These are phyloP conservation scores for Phaeosphaeria sp. DNA, from an alignment of 2,329 filamentous ascomycete species.

Conservation along the genomic window DNA sequence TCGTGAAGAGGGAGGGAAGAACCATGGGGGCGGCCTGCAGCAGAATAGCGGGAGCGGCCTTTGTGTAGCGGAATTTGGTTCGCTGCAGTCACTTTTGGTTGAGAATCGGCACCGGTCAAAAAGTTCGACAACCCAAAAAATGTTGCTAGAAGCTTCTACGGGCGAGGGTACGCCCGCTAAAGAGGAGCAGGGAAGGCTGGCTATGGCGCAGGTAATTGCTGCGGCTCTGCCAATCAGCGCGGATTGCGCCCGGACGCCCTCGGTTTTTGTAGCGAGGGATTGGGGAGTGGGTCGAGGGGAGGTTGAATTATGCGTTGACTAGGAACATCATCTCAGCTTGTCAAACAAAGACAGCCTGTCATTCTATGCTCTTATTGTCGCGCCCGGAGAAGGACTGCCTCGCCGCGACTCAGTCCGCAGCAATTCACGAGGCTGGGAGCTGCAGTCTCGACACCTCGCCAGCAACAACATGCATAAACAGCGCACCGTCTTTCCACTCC, in stretches of 20 bases:
- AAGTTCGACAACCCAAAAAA: conserved; percentile 28
- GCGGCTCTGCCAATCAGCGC: not conserved
- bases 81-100: conserved; percentile 38
- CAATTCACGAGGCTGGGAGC: conserved; percentile 32
- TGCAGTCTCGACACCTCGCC: conserved; percentile 34
- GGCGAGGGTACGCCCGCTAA: conserved; percentile 24
- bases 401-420: conserved; percentile 17
- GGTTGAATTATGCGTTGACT: too few species aligned
- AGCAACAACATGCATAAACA: conserved; percentile 26
- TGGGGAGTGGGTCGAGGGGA: not conserved
- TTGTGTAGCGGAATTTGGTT: conserved; percentile 37
- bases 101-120: conserved; percentile 32
- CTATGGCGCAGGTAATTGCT: conserved; percentile 10
- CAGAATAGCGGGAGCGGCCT: conserved; percentile 20
- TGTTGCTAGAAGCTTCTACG: conserved; percentile 45
- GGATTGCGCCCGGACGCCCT: not conserved
- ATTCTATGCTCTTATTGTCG: too few species aligned
- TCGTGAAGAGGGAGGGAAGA: conserved; percentile 48
- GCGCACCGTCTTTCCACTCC: conserved; percentile 15
- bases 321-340: too few species aligned
- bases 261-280: not conserved
- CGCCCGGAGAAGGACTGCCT: not conserved
- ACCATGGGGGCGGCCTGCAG: conserved; percentile 40
- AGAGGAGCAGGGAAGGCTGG: conserved; percentile 26
- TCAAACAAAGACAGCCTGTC: too few species aligned